Evolutionary conservation across 768 basidiomycete species (phyloP).

Genomic region (Auriscalpium orientale): DNA sequence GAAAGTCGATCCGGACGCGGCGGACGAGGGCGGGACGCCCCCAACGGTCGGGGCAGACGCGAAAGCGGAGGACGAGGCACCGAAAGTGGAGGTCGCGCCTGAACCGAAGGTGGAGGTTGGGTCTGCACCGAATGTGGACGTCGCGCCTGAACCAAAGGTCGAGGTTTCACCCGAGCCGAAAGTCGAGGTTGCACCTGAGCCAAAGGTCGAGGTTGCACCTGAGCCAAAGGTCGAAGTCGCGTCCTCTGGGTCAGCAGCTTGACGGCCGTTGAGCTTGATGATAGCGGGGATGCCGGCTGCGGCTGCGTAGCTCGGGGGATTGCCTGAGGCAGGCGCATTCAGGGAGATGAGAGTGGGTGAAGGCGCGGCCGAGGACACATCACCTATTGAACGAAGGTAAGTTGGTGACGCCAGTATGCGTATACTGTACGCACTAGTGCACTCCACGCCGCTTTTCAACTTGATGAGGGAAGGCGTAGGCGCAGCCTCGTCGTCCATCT

Average conservation of each 20-base stretch:
- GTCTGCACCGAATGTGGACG: background rate
- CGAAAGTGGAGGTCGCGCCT: background rate
- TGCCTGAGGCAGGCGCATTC: slow-evolving; percentile 1
- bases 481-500: background rate
- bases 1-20: background rate
- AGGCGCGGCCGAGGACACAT: background rate
- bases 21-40: background rate
- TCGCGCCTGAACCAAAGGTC: background rate
- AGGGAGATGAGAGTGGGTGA: slow-evolving; percentile 7
- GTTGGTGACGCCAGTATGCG: background rate
- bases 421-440: slow-evolving; percentile 3
- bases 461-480: slow-evolving; percentile 1
- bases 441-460: background rate
- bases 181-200: background rate
- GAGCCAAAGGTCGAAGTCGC: background rate
- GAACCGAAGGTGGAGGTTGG: background rate
- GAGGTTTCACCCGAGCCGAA: background rate
- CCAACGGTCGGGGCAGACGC: background rate
- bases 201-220: background rate
- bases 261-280: slow-evolving; percentile 12
- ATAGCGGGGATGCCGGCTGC: background rate
- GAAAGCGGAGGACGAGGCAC: background rate
- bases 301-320: background rate
- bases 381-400: background rate
- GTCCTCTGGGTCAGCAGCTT: background rate